These are phyloP conservation scores for Teunomyces lycoperdinae DNA, from an alignment of 805 yeast species.

Conservation along the genomic window DNA sequence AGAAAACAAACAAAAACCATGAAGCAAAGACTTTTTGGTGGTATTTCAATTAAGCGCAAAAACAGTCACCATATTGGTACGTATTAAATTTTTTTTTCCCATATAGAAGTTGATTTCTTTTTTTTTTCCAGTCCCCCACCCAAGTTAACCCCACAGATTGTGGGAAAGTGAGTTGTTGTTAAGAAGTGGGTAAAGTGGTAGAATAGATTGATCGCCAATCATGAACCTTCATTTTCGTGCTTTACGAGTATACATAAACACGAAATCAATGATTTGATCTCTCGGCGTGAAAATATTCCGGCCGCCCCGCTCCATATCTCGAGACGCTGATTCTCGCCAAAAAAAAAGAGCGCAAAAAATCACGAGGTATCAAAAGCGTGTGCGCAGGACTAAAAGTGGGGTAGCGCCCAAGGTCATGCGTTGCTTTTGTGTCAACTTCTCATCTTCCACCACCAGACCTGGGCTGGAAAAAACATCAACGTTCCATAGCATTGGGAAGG, in stretches of 20 bases:
- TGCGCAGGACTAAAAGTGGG: constrained; percentile 2
- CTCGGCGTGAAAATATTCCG: neutral
- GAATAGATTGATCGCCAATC: neutral
- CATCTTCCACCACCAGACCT: neutral
- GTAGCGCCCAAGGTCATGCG: constrained; percentile 3
- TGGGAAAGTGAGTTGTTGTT: neutral
- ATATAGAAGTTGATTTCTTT: neutral
- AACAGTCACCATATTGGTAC: constrained; percentile 22
- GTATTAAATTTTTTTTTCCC: constrained; percentile 20
- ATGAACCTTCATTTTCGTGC: too few relatives aligned
- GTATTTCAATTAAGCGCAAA: constrained; percentile 24
- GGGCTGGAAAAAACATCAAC: constrained; percentile 5
- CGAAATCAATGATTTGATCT: neutral
- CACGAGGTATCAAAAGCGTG: neutral
- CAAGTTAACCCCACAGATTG: neutral
- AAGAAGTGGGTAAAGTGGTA: neutral
- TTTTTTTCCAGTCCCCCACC: neutral
- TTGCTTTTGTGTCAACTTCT: constrained; percentile 2
- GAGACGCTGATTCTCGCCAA: neutral
- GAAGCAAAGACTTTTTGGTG: constrained; percentile 5
- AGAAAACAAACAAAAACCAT: constrained; percentile 12
- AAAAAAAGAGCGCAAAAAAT: neutral
- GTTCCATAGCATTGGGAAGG: neutral
- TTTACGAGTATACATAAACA: too few relatives aligned
- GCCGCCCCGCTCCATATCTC: neutral